Evolutionary conservation across 1,139 yeast species (phyloP).

Genomic region (Candida gigantensis): DNA sequence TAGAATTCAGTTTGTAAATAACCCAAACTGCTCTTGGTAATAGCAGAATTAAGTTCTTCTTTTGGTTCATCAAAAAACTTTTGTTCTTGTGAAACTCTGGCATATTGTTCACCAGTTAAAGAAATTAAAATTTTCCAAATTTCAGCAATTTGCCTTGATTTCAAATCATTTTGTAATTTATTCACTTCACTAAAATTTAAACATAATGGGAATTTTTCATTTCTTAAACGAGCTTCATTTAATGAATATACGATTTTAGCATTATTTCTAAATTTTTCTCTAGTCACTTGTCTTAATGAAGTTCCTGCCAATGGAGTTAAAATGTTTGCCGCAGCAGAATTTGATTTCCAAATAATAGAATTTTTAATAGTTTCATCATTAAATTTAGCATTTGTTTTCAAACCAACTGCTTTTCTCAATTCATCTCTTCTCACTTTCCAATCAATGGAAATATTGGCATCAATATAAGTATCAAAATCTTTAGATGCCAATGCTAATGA

Average conservation of each 20-base stretch:
- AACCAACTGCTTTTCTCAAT: slow-evolving; percentile 67
- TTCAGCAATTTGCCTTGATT: slow-evolving; percentile 64
- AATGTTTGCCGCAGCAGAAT: slow-evolving; percentile 37
- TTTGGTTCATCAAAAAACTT: slow-evolving; percentile 42
- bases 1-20: slow-evolving; percentile 78
- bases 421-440: slow-evolving; percentile 81
- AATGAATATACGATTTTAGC: slow-evolving; percentile 71
- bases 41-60: slow-evolving; percentile 42
- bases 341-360: slow-evolving; percentile 38
- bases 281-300: slow-evolving; percentile 34
- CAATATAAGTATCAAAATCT: slow-evolving; percentile 80
- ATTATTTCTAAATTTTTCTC: slow-evolving; percentile 69
- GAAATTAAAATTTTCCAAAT: slow-evolving; percentile 60
- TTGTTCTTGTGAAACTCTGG: slow-evolving; percentile 46
- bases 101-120: slow-evolving; percentile 37
- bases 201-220: slow-evolving; percentile 51
- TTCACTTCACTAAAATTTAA: slow-evolving; percentile 55
- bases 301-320: slow-evolving; percentile 33
- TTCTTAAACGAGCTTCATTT: slow-evolving; percentile 65
- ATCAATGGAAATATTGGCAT: slow-evolving; percentile 71
- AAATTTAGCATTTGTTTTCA: slow-evolving; percentile 19
- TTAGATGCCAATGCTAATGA: slow-evolving; percentile 71
- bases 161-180: slow-evolving; percentile 52
- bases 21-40: slow-evolving; percentile 57
- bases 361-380: slow-evolving; percentile 18